Conservation (phyloP, 1,139 yeast genomes). For the Hemisphaericaspora lyxosophila region DNA sequence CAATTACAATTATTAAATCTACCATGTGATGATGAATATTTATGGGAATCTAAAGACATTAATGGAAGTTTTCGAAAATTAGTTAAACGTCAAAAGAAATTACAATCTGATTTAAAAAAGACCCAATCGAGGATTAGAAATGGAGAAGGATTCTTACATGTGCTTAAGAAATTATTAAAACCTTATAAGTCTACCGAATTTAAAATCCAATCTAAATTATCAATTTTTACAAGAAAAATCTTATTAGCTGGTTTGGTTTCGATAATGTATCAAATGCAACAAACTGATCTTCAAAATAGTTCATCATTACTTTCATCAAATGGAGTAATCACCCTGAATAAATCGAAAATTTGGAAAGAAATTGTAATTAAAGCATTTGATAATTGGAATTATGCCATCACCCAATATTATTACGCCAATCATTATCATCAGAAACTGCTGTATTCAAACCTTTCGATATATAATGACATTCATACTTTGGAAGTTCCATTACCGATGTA, state of each 20-base stretch:
- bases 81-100: slow-evolving; percentile 37
- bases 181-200: slow-evolving; percentile 17
- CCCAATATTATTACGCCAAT: slow-evolving; percentile 13
- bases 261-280: slow-evolving; percentile 73
- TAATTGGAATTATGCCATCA: slow-evolving; percentile 48
- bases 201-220: slow-evolving; percentile 17
- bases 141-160: slow-evolving; percentile 35
- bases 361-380: slow-evolving; percentile 61
- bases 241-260: slow-evolving; percentile 70
- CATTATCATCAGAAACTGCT: slow-evolving; percentile 53
- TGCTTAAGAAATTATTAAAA: slow-evolving; percentile 34
- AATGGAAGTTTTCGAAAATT: slow-evolving; percentile 42
- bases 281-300: slow-evolving; percentile 58
- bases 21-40: slow-evolving; percentile 71
- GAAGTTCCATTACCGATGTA: slow-evolving; percentile 49
- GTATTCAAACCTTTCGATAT: slow-evolving; percentile 8
- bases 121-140: slow-evolving; percentile 18
- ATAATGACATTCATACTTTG: slow-evolving; percentile 5
- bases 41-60: slow-evolving; percentile 62
- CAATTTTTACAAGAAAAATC: slow-evolving; percentile 59
- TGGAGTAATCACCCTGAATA: slow-evolving; percentile 20
- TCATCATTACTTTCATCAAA: slow-evolving; percentile 40
- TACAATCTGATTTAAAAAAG: slow-evolving; percentile 20
- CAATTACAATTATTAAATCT: slow-evolving; percentile 67
- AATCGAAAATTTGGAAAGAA: slow-evolving; percentile 59